Conservation (phyloP, 75 land plant genomes). For the Ceratopteris richardii region DNA sequence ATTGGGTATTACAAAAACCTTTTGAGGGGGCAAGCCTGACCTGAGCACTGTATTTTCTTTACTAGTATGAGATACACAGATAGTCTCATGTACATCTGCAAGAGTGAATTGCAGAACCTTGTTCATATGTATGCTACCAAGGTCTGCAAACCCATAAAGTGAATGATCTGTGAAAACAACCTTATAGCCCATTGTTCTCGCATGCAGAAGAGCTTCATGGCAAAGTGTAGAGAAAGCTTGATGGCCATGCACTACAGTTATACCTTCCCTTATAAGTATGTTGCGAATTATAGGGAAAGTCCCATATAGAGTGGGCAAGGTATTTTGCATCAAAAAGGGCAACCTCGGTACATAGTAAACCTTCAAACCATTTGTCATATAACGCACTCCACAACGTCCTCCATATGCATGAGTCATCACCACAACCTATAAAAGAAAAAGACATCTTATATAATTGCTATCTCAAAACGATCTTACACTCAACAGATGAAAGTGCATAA, state of each 20-base stretch:
- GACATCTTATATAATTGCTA: too few relatives aligned
- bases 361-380: constrained; percentile 90
- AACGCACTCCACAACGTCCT: constrained; percentile 76
- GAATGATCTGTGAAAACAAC: constrained; percentile 98
- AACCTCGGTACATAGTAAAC: constrained; percentile 87
- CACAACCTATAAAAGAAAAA: constrained; percentile 54
- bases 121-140: constrained; percentile 98
- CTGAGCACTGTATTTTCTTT: constrained; percentile 96
- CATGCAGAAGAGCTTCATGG: constrained; percentile 95
- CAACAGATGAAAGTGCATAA: too few relatives aligned
- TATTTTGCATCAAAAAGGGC: constrained; percentile 86
- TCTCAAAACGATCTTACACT: too few relatives aligned
- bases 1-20: constrained; percentile 96
- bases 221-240: constrained; percentile 98
- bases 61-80: constrained; percentile 98
- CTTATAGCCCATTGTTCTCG: constrained; percentile 88
- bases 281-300: constrained; percentile 79
- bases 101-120: constrained; percentile 96
- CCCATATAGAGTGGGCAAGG: constrained; percentile 83
- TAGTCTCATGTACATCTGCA: constrained; percentile 90
- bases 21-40: constrained; percentile 81
- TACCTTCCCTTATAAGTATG: constrained; percentile 77
- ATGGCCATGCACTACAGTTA: constrained; percentile 91
- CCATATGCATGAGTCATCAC: constrained; percentile 97
- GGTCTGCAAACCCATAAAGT: constrained; percentile 96